Percentiles rank a stretch among this genome's conserved stretches.
These are phyloP conservation scores for Pseudisothecium myosuroides DNA, from an alignment of 225 moss, liverwort and hornwort genomes.

Conservation along the genomic window DNA sequence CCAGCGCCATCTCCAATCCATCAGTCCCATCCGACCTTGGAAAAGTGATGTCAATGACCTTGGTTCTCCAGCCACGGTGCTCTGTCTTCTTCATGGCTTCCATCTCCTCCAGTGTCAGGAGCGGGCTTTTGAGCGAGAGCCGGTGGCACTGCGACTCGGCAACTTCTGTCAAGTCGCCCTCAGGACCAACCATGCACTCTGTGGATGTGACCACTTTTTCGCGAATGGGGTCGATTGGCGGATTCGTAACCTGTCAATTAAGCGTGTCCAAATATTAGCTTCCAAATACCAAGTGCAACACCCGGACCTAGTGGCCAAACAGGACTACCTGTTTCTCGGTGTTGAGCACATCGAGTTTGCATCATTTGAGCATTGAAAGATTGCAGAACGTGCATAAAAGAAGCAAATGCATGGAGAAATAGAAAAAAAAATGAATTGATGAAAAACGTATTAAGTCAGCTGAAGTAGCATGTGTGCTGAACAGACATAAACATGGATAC, in stretches of 20 bases:
- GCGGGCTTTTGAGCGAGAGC: constrained; percentile 62
- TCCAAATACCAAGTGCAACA: neutral
- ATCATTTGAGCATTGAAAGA: neutral
- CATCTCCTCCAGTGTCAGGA: constrained; percentile 67
- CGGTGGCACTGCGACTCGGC: constrained; percentile 63
- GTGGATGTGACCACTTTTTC: constrained; percentile 87
- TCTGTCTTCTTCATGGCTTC: constrained; percentile 64
- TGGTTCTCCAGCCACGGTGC: constrained; percentile 48
- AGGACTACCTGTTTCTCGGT: neutral
- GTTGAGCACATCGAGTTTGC: neutral
- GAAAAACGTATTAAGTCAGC: neutral
- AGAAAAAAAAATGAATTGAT: neutral
- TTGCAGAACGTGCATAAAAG: neutral
- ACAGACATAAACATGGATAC: neutral
- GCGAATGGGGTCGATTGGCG: constrained; percentile 80
- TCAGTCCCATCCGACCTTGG: constrained; percentile 41
- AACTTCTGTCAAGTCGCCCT: constrained; percentile 72
- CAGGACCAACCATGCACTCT: constrained; percentile 82
- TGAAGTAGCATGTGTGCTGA: neutral
- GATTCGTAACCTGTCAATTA: constrained; percentile 66
- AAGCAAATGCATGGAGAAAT: neutral
- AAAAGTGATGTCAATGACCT: constrained; percentile 72
- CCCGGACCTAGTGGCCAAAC: neutral
- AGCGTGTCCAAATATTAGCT: neutral
- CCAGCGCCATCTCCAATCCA: constrained; percentile 69